Base-by-base conservation (phyloP, 2,329 filamentous ascomycete genomes). In the Fusarium nygamai region DNA sequence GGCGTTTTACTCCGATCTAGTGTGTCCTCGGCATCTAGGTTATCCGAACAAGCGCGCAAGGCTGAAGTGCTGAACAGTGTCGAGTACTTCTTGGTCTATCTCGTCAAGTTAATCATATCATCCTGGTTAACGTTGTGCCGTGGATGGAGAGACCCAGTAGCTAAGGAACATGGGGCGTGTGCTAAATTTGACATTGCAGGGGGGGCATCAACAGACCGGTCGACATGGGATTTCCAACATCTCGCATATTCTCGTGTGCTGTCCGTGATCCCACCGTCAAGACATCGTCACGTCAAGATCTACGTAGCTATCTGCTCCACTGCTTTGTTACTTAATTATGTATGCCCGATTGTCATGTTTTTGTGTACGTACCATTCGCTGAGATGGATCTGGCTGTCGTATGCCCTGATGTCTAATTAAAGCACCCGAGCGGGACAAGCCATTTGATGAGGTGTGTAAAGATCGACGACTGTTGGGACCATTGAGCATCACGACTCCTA, bases 141-240 rank as follows among this genome's bases (percentile, higher is more conserved):
- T 58, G 38, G 59, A 69, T 68, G 69, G 70, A 46, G 36, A 59
- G 63, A 60, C 62, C 57, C 64, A 69, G 60, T 68, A 64, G 53
- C 61, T 64, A 65, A 71, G 66, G 41, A 36, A 58, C n/a, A 54
- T 64, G 67, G 68, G 61, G 63, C 50, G 51, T 50, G 65, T 76
- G 68, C 76, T 78, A 78, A 78, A 76, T 73, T 78, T 76, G 73
- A 78, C 76, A 75, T 69, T 68, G 56, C 66, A 67, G n/a, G 69
- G 61, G 67, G 67, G 65, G 61, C 34, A 67, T 75, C 73, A 57
- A 60, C 39, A 47, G 57, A 69, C 64, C 61, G 73, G 72, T 60
- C 57, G n/a, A 24, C 53, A 77, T 75, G 65, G 67, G 46, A 67
- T 72, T 66, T 67, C 61, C 53, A 61, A 51, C 66, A 64, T 61